phyloP scores from a whole-genome alignment of 495 filamentous ascomycete species.

The Talaromyces wortmannii region DNA sequence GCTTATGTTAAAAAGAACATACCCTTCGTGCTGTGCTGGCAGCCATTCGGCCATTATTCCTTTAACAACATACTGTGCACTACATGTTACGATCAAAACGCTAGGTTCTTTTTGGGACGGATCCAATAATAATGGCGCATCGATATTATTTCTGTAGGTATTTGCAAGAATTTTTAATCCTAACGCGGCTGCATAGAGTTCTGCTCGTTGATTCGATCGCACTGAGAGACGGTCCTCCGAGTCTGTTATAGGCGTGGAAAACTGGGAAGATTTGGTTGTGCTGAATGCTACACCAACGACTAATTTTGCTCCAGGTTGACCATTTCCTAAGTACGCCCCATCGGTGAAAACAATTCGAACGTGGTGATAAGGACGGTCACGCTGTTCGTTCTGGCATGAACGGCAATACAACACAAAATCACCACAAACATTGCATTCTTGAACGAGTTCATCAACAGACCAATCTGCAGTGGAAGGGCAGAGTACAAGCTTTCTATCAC shows the following conservation, averaged over 20 bases:
- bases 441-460: not conserved
- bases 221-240: not conserved
- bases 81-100: slow-evolving; percentile 7
- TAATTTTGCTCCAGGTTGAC: slow-evolving; percentile 20
- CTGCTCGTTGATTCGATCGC: slow-evolving; percentile 36
- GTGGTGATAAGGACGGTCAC: not conserved
- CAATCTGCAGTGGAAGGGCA: not conserved
- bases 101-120: not conserved
- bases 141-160: not conserved
- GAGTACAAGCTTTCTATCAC: no score
- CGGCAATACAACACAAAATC: not conserved
- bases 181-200: slow-evolving; percentile 35
- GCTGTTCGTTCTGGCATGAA: not conserved
- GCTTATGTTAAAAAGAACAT: not conserved
- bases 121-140: not conserved
- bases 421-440: not conserved
- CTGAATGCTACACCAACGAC: slow-evolving; percentile 23
- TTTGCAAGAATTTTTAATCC: slow-evolving; percentile 18
- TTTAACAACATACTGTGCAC: slow-evolving; percentile 35
- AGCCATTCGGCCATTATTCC: slow-evolving; percentile 27
- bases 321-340: slow-evolving; percentile 30
- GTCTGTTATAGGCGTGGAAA: not conserved
- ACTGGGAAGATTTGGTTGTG: not conserved
- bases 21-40: slow-evolving; percentile 8
- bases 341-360: slow-evolving; percentile 25